A percentile compares a stretch with the other conserved stretches of the same genome.
phyloP scores from a whole-genome alignment of 2,329 filamentous ascomycete species.

The Phialemonium atrogriseum region DNA sequence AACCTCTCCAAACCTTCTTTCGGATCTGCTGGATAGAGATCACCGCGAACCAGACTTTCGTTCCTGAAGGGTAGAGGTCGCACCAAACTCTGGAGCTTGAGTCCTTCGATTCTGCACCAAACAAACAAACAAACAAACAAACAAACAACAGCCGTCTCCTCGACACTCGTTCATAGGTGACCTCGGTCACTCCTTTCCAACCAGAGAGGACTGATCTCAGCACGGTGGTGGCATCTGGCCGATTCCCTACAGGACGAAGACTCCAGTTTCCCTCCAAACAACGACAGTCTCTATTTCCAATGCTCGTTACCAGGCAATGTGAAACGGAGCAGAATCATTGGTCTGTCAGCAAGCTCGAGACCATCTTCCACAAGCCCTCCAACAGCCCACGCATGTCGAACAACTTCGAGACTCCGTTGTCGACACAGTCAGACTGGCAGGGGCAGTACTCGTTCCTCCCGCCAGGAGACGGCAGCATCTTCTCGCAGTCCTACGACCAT shows the following conservation, averaged over 20 bases:
- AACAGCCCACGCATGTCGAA: conserved; percentile 49
- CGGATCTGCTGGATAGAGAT: conserved; percentile 15
- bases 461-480: conserved; percentile 34
- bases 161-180: too few relatives aligned
- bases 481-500: conserved; percentile 36
- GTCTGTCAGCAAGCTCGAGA: conserved; percentile 44
- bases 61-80: conserved; percentile 9
- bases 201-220: too few relatives aligned
- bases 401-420: conserved; percentile 41
- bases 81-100: conserved; percentile 8
- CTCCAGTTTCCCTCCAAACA: too few relatives aligned
- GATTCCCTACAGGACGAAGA: too few relatives aligned
- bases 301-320: conserved; percentile 48
- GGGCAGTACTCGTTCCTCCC: conserved; percentile 44
- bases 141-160: too few relatives aligned
- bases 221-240: too few relatives aligned
- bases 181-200: too few relatives aligned
- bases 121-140: conserved; percentile 6
- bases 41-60: conserved; percentile 12
- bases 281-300: conserved; percentile 33
- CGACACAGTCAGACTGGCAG: conserved; percentile 49
- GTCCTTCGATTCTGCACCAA: conserved; percentile 8
- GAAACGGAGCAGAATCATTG: conserved; percentile 47
- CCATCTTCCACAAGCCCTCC: conserved; percentile 33
- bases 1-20: conserved; percentile 6